A percentile compares a stretch with the other conserved stretches of the same genome.
Evolutionary conservation across 2,329 filamentous ascomycete species (phyloP).

Genomic region (Neocatenulostroma microsporum): DNA sequence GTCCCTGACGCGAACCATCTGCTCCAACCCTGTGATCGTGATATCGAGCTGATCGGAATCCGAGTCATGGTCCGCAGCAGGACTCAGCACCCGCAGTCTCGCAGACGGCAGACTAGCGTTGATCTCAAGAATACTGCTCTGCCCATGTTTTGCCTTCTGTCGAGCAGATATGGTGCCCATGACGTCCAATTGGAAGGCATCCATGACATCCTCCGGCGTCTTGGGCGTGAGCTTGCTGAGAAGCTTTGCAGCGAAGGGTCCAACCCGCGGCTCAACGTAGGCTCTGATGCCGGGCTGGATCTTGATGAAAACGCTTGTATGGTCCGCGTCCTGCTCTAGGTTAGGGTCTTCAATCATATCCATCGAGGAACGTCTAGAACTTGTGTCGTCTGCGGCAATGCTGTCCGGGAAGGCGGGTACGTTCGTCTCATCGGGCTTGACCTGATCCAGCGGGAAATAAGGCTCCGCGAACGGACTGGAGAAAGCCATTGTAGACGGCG

Average conservation of each 20-base stretch:
- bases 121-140: constrained; percentile 62
- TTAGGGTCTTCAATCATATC: constrained; percentile 38
- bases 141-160: constrained; percentile 57
- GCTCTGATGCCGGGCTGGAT: constrained; percentile 63
- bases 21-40: constrained; percentile 14
- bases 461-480: constrained; percentile 75
- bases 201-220: constrained; percentile 68
- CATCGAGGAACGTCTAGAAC: constrained; percentile 42
- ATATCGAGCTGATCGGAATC: constrained; percentile 21
- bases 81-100: constrained; percentile 62
- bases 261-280: constrained; percentile 64
- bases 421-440: constrained; percentile 58
- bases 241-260: constrained; percentile 58
- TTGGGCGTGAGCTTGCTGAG: constrained; percentile 61
- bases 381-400: constrained; percentile 28
- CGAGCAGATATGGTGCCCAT: constrained; percentile 64
- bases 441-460: constrained; percentile 65
- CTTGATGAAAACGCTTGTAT: constrained; percentile 66
- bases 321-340: constrained; percentile 51
- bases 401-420: constrained; percentile 46
- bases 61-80: constrained; percentile 22
- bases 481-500: constrained; percentile 57
- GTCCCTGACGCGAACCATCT: constrained; percentile 10
- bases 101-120: constrained; percentile 62
- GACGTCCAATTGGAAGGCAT: constrained; percentile 69